Conservation (phyloP, 371 early-diverging fungal genomes). For the Neoconidiobolus thromboides region DNA sequence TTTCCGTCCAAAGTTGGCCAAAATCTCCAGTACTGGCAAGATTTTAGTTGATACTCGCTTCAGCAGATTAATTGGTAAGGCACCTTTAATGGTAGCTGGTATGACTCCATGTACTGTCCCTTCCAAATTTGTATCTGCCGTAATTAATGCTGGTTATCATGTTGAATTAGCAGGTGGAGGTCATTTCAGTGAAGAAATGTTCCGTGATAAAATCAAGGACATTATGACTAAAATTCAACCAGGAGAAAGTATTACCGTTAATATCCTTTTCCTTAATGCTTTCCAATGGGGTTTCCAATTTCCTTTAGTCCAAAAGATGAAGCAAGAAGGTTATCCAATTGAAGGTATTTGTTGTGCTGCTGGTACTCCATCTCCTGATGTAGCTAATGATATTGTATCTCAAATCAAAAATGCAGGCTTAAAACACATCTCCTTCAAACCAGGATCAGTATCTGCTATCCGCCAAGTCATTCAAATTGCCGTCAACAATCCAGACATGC, state of each 20-base stretch:
- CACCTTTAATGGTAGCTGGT: slow-evolving; percentile 76
- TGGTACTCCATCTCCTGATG: slow-evolving; percentile 80
- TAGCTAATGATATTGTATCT: slow-evolving; percentile 66
- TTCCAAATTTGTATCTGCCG: slow-evolving; percentile 59
- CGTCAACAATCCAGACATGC: slow-evolving; percentile 70
- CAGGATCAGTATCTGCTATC: slow-evolving; percentile 70
- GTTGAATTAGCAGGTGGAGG: slow-evolving; percentile 90
- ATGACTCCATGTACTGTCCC: slow-evolving; percentile 76
- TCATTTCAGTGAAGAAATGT: slow-evolving; percentile 68
- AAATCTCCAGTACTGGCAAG: slow-evolving; percentile 33
- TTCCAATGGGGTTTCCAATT: slow-evolving; percentile 93
- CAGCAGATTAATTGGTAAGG: slow-evolving; percentile 69
- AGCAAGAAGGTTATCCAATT: slow-evolving; percentile 80
- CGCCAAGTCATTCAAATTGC: slow-evolving; percentile 78
- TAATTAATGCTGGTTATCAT: slow-evolving; percentile 86
- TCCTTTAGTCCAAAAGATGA: slow-evolving; percentile 70
- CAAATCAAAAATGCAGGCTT: slow-evolving; percentile 64
- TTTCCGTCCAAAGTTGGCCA: slow-evolving; percentile 58
- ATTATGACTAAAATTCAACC: slow-evolving; percentile 55
- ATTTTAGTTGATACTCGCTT: slow-evolving; percentile 78
- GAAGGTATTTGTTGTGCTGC: slow-evolving; percentile 80
- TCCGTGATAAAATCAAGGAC: slow-evolving; percentile 57
- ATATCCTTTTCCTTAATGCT: slow-evolving; percentile 82
- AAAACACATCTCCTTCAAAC: slow-evolving; percentile 82
- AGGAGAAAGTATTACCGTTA: slow-evolving; percentile 74